Percentiles rank a stretch among this genome's conserved stretches.
phyloP scores from a whole-genome alignment of 2,329 filamentous ascomycete species.

The Chrysoporthe austroafricana region DNA sequence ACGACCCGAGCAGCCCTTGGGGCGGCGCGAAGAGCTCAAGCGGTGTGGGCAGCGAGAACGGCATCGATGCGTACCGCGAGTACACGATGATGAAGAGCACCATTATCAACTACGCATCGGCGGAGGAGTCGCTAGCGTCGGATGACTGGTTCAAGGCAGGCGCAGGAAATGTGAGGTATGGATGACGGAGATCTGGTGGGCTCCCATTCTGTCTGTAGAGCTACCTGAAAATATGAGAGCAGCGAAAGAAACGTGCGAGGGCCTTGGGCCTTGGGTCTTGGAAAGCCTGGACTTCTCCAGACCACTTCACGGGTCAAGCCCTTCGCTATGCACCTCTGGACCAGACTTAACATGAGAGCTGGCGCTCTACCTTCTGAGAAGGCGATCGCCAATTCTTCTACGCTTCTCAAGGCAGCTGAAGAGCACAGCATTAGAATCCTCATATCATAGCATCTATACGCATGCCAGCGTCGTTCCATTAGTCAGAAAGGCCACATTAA shows the following conservation, averaged over 20 bases:
- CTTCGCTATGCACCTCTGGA: too few relatives aligned
- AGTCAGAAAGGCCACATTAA: conserved; percentile 13
- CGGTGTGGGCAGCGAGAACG: conserved; percentile 75
- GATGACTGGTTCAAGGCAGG: conserved; percentile 73
- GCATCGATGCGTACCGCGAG: conserved; percentile 63
- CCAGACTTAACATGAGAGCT: too few relatives aligned
- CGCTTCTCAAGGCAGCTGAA: too few relatives aligned
- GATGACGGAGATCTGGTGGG: conserved; percentile 40
- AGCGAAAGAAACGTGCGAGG: too few relatives aligned
- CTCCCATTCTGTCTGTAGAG: neutral
- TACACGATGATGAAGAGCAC: conserved; percentile 68
- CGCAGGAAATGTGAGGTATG: conserved; percentile 61
- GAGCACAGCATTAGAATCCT: too few relatives aligned
- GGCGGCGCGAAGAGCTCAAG: conserved; percentile 65
- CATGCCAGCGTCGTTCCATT: neutral
- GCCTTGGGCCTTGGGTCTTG: too few relatives aligned
- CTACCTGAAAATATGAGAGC: too few relatives aligned
- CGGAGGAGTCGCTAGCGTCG: conserved; percentile 52
- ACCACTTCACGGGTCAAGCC: too few relatives aligned
- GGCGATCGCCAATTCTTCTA: too few relatives aligned
- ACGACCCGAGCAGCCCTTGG: conserved; percentile 74
- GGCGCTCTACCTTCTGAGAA: too few relatives aligned
- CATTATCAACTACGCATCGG: conserved; percentile 68
- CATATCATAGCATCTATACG: neutral
- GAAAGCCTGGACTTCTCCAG: too few relatives aligned